Evolutionary conservation across 2,329 filamentous ascomycete genomes (phyloP).

Genomic region (Fusarium sp.): DNA sequence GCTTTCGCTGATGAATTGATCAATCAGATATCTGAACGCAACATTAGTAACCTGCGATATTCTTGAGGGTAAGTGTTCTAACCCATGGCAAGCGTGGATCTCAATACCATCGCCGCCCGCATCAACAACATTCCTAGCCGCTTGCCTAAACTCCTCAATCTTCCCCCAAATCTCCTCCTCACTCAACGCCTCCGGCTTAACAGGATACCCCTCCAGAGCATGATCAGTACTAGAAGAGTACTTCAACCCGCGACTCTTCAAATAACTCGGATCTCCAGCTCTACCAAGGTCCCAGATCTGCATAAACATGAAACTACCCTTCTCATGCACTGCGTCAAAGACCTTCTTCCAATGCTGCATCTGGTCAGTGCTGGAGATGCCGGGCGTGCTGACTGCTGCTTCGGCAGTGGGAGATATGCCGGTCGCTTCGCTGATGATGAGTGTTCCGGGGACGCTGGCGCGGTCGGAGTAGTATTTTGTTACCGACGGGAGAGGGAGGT

Average conservation of each 20-base stretch:
- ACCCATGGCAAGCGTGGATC: constrained; percentile 66
- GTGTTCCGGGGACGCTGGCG: constrained; percentile 54
- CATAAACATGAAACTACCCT: constrained; percentile 69
- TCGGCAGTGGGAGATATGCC: constrained; percentile 49
- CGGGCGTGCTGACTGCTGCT: constrained; percentile 58
- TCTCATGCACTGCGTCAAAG: constrained; percentile 70
- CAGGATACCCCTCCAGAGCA: constrained; percentile 40
- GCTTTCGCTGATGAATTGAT: constrained; percentile 68
- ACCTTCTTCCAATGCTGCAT: constrained; percentile 69
- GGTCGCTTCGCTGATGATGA: constrained; percentile 61
- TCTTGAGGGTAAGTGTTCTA: rapidly evolving
- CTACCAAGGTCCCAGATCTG: constrained; percentile 75
- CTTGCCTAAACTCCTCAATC: constrained; percentile 69
- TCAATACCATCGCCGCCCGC: constrained; percentile 79
- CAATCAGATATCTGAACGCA: constrained; percentile 59
- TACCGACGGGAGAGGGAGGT: constrained; percentile 41
- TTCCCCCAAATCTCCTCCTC: constrained; percentile 72
- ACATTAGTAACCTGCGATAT: rapidly evolving
- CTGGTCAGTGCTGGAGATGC: constrained; percentile 67
- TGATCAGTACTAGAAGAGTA: constrained; percentile 43
- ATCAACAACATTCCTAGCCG: constrained; percentile 66
- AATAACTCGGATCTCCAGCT: constrained; percentile 43
- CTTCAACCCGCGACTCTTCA: constrained; percentile 43
- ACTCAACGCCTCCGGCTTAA: constrained; percentile 57
- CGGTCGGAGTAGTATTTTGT: constrained; percentile 60